Evolutionary conservation across 306 rosid genomes (phyloP).

Genomic region (Cicer arietinum): DNA sequence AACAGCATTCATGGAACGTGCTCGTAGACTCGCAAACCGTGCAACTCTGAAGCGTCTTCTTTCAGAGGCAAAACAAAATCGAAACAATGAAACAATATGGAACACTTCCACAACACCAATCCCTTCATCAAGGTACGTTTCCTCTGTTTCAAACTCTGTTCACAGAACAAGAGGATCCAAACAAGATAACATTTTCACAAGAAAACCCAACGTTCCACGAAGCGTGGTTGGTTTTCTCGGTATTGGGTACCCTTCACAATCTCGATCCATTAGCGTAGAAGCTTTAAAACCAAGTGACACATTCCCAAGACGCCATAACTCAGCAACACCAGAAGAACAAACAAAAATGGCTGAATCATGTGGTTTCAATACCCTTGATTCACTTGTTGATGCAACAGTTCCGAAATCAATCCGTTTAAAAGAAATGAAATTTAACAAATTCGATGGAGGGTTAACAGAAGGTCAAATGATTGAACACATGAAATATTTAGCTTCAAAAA

Average conservation of each 20-base stretch:
- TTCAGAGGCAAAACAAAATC: conserved; percentile 72
- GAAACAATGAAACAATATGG: conserved; percentile 61
- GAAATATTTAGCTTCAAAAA: conserved; percentile 77
- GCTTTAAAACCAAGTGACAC: conserved; percentile 90
- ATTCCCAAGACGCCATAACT: conserved; percentile 93
- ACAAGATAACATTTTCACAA: conserved; percentile 45
- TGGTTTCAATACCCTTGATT: conserved; percentile 69
- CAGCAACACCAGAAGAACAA: conserved; percentile 89
- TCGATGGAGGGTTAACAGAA: conserved; percentile 92
- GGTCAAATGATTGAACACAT: conserved; percentile 91
- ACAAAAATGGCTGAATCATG: conserved; percentile 67
- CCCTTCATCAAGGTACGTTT: conserved; percentile 67
- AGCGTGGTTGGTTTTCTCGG: conserved; percentile 40
- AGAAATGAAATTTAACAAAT: conserved; percentile 70
- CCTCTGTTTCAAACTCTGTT: conserved; percentile 69
- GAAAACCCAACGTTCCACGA: conserved; percentile 42
- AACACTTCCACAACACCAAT: conserved; percentile 58
- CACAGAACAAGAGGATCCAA: conserved; percentile 48
- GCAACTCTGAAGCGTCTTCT: conserved; percentile 83
- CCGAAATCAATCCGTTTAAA: conserved; percentile 83
- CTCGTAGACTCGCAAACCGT: conserved; percentile 85
- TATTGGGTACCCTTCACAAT: conserved; percentile 47
- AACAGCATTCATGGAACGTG: conserved; percentile 84
- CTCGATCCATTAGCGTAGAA: conserved; percentile 83
- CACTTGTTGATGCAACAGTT: conserved; percentile 88